A percentile compares a stretch with the other conserved stretches of the same genome.
Conservation (phyloP, 1,284 basidiomycete species). For the Cryptococcus neoformans region DNA sequence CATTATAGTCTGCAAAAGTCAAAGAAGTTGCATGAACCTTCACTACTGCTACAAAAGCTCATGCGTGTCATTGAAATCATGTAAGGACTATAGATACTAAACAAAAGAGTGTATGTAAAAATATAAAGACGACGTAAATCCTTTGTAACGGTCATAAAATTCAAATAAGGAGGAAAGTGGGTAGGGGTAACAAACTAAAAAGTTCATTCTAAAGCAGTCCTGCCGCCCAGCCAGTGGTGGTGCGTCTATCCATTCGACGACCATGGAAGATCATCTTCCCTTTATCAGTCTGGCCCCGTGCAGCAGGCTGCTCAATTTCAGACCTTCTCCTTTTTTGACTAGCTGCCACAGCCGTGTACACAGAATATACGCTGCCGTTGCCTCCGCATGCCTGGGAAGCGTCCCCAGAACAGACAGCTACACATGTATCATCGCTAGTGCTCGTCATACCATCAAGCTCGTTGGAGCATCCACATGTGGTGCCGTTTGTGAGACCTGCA, state of each 20-base stretch:
- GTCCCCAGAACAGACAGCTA: conserved; percentile 28
- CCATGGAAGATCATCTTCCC: neutral
- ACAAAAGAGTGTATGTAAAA: neutral
- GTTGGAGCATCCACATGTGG: conserved; percentile 27
- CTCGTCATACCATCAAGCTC: conserved; percentile 15
- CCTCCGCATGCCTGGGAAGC: conserved; percentile 27
- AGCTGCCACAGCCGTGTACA: conserved; percentile 10
- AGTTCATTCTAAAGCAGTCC: neutral
- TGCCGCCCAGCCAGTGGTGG: neutral
- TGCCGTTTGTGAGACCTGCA: conserved; percentile 20
- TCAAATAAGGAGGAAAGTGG: too few relatives aligned
- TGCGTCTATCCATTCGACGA: neutral
- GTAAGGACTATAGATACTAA: neutral
- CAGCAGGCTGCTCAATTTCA: too few relatives aligned
- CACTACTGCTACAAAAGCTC: neutral
- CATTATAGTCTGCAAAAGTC: neutral
- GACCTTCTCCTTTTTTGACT: neutral
- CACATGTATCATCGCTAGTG: conserved; percentile 18
- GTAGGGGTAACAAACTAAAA: conserved; percentile 22
- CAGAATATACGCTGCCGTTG: conserved; percentile 4
- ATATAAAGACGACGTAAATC: neutral
- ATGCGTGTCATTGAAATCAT: neutral
- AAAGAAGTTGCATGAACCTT: neutral
- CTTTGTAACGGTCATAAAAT: neutral
- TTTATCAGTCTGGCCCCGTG: neutral